Evolutionary conservation across 768 basidiomycete species (phyloP), one percentile per base, ranked within the genome.

Genomic region (Ramaria sp.): DNA sequence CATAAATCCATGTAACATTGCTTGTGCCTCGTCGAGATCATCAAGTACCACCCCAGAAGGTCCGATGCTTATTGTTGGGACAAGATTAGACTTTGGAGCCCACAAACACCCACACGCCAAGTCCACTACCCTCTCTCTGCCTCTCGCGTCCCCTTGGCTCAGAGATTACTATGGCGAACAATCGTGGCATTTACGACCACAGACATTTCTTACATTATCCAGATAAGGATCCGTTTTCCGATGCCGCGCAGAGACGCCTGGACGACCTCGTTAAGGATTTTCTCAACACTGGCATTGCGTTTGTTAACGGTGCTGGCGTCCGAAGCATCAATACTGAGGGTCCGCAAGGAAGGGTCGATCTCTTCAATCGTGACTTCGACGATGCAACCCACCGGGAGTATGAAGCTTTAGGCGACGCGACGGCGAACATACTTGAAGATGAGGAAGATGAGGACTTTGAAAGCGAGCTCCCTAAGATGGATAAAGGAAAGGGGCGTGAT

Each of bases 401-500:
- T 20, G 13, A 27, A 7, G 20, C 49, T 24, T 2, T 12, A 2
- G 20, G 24, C 30, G 49, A 51, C n/a, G 24, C 49, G n/a, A 11
- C 31, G n/a, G 49, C 6, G 12, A 51, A 30, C 15, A 2, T 12
- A 7, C 9, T 12, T 24, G 49, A 15, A 51, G 2, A 51, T 15
- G 49, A 51, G 11, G 49, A 27, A n/a, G 24, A 51, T 17, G 45
- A 46, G 45, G 19, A 46, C 19, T 46, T 46, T 46, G 45, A 27
- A n/a, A 24, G 49, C 17, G 34, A 37, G 34, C 30, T 27, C 15
- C 24, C 24, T 12, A 51, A 33, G 49, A 13, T 51, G n/a, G 49
- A 51, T 33, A 51, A 51, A 33, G 49, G 49, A 20, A 51, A 51
- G 31, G 49, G 49, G 15, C 22, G 49, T 11, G 49, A 51, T 51